Base-by-base conservation (phyloP, 2,329 filamentous ascomycete genomes). In the Diaporthe sp. region DNA sequence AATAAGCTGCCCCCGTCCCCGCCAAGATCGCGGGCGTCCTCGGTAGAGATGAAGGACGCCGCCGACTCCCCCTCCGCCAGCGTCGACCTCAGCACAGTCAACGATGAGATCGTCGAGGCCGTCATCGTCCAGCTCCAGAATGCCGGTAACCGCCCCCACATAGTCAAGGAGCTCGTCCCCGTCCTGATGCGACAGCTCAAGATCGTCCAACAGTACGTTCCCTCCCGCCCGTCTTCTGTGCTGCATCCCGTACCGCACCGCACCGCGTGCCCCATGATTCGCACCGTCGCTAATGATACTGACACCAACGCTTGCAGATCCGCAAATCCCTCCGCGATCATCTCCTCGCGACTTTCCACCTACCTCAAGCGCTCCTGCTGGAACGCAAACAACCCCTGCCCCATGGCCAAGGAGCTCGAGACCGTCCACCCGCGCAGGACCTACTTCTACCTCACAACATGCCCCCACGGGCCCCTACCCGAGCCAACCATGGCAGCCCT, bases 401-500 rank as follows among this genome's bases (percentile, higher is more conserved):
- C 97, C 4, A 86, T 98, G 72, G 94, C 94, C 69, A 98, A 98
- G 85, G 95, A 98, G 84, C 91, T 98, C 71, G 95, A 98, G 82
- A 92, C 94, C 53, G 93, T 96, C 55, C 96, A 98, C 82, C 97
- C 97, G 27, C 94, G 96, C 81, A 94, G 97, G 83, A 96, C 97
- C 61, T 98, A 98, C 87, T 98, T 97, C 85, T 98, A 96, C 85
- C 90, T 99, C 75, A 97, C 95, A 51, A 97, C 94, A n/a, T 93
- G 90, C 80, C 92, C 94, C 61, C 94, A 93, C 81, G 94, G 96
- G 81, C 91, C 94, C 50, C 91, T 98, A 27, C 94, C 95, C 2
- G 90, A 94, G 77, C 88, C 86, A 56, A 85, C 91, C 70, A 86
- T 87, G 73, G 86, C 89, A 79, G 83, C 85, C 79, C 79, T 88